Base-by-base conservation (phyloP, 108 stramenopile genomes). In the Conticribra guillardii region DNA sequence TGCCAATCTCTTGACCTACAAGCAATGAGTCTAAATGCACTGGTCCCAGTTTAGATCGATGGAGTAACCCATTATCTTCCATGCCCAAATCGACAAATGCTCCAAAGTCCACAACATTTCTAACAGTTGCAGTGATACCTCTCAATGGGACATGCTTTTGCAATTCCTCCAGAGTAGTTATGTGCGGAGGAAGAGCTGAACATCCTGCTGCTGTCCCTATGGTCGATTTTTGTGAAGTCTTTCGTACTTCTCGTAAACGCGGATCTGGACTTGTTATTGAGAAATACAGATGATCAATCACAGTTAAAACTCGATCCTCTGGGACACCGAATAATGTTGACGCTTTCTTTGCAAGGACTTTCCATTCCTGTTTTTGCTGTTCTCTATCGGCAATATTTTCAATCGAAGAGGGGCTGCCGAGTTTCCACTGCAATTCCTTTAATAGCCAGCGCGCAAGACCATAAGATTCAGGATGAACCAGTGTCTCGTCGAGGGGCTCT, bases 61-160 rank as follows among this genome's bases (percentile, higher is more conserved):
- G 85, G 1, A 86, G 60, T 41, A 89, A 56, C 7, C 84, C 88
- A 76, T 85, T 75, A 51, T 76, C 67, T 45, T 81, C 72, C 0
- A 73, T 60, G 16, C 84, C 85, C 54, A 86, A 73, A 58, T 89
- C 85, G 16, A 86, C 57, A 67, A 89, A 89, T 24, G 71, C 82
- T 48, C 88, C 88, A 64, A 89, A 89, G 71, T 89, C 88, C 11
- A 77, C 84, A 3, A 85, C 58, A 59, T 89, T 89, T n/a, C 81
- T 61, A 11, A 89, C 60, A 19, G 80, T 79, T 1, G 62, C 87
- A n/a, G 70, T 47, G 49, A 88, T 79, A 7, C 67, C 71, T 37
- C 87, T 58, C 26, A 85, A 15, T 0, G 87, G 87, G 29, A 71
- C n/a, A 16, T 50, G 31, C 46, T 78, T 52, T 30, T 41, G 57